Percentiles rank a stretch among this genome's conserved stretches.
These are phyloP conservation scores for Yamadazyma siamensis DNA, from an alignment of 1,139 yeast species.

Conservation along the genomic window DNA sequence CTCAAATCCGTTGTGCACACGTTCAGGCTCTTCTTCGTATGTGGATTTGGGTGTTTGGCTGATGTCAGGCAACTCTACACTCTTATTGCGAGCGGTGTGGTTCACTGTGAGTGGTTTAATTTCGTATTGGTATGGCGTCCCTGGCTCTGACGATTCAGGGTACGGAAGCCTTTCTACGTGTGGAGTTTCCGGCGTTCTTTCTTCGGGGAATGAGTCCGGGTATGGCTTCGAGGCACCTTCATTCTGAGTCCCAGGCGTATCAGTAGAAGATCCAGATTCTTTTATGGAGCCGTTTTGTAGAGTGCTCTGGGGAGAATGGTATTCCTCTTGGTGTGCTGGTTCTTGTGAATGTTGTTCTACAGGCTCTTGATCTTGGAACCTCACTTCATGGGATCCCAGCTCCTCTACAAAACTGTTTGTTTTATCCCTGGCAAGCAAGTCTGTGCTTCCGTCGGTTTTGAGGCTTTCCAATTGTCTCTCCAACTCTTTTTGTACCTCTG, in stretches of 20 bases:
- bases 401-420: neutral
- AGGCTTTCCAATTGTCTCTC: slow-evolving; percentile 38
- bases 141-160: slow-evolving; percentile 19
- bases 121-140: too few species aligned
- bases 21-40: slow-evolving; percentile 1
- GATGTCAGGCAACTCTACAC: slow-evolving; percentile 14
- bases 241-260: neutral
- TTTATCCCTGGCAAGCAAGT: slow-evolving; percentile 2
- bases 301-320: too few species aligned
- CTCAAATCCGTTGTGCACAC: neutral
- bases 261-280: too few species aligned
- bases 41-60: slow-evolving; percentile 12
- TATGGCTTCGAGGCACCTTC: slow-evolving; percentile 1
- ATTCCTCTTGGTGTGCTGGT: slow-evolving; percentile 2
- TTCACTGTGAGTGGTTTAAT: slow-evolving; percentile 25
- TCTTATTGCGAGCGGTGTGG: slow-evolving; percentile 13
- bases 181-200: slow-evolving; percentile 3
- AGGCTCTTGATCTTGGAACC: slow-evolving; percentile 1
- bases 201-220: slow-evolving; percentile 2
- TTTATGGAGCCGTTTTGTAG: too few species aligned
- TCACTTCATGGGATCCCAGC: neutral
- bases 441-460: slow-evolving; percentile 25
- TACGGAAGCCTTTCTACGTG: slow-evolving; percentile 1
- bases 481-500: slow-evolving; percentile 37
- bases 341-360: slow-evolving; percentile 9